A percentile compares a stretch with the other conserved stretches of the same genome.
phyloP scores from a whole-genome alignment of 305 asterid genomes.

The Solanum hybrid region DNA sequence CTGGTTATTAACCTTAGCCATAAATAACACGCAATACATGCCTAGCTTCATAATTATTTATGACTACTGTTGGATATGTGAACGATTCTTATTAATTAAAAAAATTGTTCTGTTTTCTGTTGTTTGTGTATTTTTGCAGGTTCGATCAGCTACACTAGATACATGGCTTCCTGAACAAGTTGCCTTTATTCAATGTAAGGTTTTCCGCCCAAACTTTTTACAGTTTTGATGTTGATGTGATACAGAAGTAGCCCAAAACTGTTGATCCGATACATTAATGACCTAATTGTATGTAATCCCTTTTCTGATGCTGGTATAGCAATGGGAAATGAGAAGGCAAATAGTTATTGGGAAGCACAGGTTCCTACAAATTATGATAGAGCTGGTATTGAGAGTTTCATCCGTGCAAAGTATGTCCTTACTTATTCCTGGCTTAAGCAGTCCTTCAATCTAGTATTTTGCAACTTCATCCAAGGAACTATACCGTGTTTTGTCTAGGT shows the following conservation, averaged over 20 bases:
- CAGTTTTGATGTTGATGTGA: background rate
- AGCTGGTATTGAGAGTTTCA: conserved; percentile 89
- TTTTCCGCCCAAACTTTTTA: background rate
- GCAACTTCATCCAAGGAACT: conserved; percentile 14
- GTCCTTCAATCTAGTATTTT: conserved; percentile 3
- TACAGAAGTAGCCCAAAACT: background rate
- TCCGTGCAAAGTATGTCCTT: conserved; percentile 80
- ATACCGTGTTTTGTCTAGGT: conserved; percentile 34
- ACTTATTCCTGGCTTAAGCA: conserved; percentile 4
- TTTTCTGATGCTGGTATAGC: conserved; percentile 34
- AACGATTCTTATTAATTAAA: background rate
- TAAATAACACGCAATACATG: background rate
- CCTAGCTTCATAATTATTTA: background rate
- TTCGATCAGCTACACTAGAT: conserved; percentile 95
- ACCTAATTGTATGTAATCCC: background rate
- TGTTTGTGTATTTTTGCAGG: conserved; percentile 31
- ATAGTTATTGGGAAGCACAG: conserved; percentile 94
- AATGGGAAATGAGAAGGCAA: conserved; percentile 92
- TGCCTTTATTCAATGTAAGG: conserved; percentile 83
- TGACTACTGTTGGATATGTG: background rate
- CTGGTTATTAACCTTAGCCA: background rate
- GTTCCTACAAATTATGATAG: conserved; percentile 84
- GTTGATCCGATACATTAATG: background rate
- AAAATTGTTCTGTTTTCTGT: background rate
- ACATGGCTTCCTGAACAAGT: conserved; percentile 99